Base-by-base conservation (phyloP, 495 filamentous ascomycete genomes). In the Aspergillus homomorphus region DNA sequence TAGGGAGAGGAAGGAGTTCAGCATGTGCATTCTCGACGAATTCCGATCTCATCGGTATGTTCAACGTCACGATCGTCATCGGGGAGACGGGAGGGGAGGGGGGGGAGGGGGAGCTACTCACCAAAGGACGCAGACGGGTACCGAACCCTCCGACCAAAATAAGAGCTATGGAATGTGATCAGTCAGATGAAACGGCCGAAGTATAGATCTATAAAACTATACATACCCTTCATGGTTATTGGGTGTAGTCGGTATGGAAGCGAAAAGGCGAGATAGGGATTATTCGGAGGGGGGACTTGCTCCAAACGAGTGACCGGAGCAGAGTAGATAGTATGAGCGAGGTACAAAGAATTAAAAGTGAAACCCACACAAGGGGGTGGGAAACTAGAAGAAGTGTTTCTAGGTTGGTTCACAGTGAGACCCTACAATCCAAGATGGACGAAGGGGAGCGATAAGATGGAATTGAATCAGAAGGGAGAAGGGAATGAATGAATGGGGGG, bases 121-220 rank as follows among this genome's bases (percentile, higher is more conserved):
- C 92, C 78, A 98, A 83, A 77, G 94, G 94, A 72, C 94, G 90
- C 64, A 98, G 87, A 76, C 94, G 93, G 76, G 94, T 98, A 72
- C 94, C 94, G 78, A 98, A 98, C 71, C 94, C 94, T 80, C 94
- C 94, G 76, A 98, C 94, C 70, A 98, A 93, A 87, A 98, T 98
- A 70, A 98, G 86, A 75, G 94, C 94, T 98, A 73, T 65, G 59
- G 30, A 45, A 26, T 38, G 33, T 38, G 46, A 58, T 64, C 26
- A 66, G 62, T 59, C 30, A 62, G 50, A 58, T 41, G 16, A 23
- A 28, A 62, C 38, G 28, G 51, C 46, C 46, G 45, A 18, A 38
- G 45, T 26, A 33, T 8, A 22, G 14, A 24, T 41, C 9, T 15
- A 28, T 45, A 38, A 21, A 43, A 12, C 20, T 49, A 33, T 19